Evolutionary conservation across 2,329 filamentous ascomycete genomes (phyloP).

Genomic region (Leptographium lundbergii): DNA sequence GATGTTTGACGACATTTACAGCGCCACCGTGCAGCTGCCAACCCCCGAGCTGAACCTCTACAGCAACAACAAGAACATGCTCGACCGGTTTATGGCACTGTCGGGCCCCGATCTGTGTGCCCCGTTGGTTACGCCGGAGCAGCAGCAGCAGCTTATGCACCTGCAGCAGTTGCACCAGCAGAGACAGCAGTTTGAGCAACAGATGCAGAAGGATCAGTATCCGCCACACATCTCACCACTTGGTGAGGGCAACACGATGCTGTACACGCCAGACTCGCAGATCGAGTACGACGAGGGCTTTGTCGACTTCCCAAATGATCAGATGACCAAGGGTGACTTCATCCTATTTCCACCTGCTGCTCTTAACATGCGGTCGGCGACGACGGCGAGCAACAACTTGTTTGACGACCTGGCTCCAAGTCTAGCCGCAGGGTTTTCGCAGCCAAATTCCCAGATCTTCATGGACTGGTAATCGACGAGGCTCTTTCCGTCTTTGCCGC

Average conservation of each 20-base stretch:
- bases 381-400: constrained; percentile 22
- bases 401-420: constrained; percentile 37
- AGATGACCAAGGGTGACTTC: constrained; percentile 44
- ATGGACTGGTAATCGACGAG: not conserved
- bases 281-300: constrained; percentile 57
- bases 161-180: constrained; percentile 8
- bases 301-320: constrained; percentile 34
- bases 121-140: constrained; percentile 13
- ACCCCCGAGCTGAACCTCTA: constrained; percentile 26
- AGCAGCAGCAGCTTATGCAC: constrained; percentile 8
- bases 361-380: not conserved
- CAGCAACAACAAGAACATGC: constrained; percentile 30
- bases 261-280: constrained; percentile 53
- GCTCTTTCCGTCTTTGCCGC: not conserved
- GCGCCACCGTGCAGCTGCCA: constrained; percentile 42
- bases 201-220: constrained; percentile 3
- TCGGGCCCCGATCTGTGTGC: constrained; percentile 25
- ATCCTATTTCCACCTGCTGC: constrained; percentile 39
- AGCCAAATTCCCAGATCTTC: constrained; percentile 37
- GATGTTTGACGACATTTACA: constrained; percentile 51
- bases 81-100: constrained; percentile 28
- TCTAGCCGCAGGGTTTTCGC: constrained; percentile 37
- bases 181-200: constrained; percentile 3
- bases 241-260: constrained; percentile 55
- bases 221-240: constrained; percentile 44